These are phyloP conservation scores for Chalciporus piperatus DNA, from an alignment of 768 basidiomycete genomes.

Conservation along the genomic window DNA sequence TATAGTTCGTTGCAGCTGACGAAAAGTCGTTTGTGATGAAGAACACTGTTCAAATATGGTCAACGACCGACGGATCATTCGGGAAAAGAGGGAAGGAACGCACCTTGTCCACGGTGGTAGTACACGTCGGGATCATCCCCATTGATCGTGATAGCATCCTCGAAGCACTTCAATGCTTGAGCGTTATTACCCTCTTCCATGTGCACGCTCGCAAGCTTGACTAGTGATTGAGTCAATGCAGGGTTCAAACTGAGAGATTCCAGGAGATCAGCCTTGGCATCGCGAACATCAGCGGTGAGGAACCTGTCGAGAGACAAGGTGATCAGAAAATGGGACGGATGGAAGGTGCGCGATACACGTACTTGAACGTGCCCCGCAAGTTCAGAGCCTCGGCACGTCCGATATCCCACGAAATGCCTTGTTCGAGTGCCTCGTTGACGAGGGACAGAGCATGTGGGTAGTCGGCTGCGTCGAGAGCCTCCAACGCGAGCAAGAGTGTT, in stretches of 20 bases:
- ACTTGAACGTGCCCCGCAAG: constrained; percentile 96
- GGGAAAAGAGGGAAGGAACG: neutral
- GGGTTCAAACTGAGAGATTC: constrained; percentile 68
- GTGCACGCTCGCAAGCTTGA: constrained; percentile 95
- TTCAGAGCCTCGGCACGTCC: constrained; percentile 88
- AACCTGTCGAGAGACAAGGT: constrained; percentile 51
- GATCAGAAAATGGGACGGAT: neutral
- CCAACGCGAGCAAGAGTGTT: constrained; percentile 74
- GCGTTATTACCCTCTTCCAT: constrained; percentile 90
- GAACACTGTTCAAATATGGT: constrained; percentile 51
- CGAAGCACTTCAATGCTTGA: constrained; percentile 88
- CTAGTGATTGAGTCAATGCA: constrained; percentile 79
- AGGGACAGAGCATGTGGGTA: constrained; percentile 79
- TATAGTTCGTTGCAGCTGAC: constrained; percentile 88
- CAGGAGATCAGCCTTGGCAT: constrained; percentile 81
- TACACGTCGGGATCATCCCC: constrained; percentile 90
- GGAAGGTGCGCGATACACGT: constrained; percentile 23
- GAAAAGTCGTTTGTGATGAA: constrained; percentile 93
- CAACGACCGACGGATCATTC: neutral
- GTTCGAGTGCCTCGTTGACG: constrained; percentile 81
- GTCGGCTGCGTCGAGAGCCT: constrained; percentile 82
- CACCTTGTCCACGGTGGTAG: constrained; percentile 97
- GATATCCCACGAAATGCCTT: constrained; percentile 73
- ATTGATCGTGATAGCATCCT: constrained; percentile 81
- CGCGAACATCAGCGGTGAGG: constrained; percentile 77